Evolutionary conservation across 768 basidiomycete genomes (phyloP).

Genomic region (Tulasnella sp.): DNA sequence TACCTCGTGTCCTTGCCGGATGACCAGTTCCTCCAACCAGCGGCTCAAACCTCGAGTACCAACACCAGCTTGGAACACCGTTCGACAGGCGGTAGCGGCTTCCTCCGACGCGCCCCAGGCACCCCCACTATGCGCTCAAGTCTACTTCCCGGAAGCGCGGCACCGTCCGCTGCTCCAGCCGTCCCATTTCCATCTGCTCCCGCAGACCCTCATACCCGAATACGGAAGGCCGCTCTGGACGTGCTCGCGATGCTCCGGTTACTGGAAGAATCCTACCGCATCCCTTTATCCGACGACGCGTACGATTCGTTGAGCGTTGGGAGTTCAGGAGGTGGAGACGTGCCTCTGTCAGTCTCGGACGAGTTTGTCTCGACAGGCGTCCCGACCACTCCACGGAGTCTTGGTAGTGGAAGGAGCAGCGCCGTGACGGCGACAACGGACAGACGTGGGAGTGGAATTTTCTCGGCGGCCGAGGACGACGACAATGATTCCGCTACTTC

Average conservation of each 20-base stretch:
- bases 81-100: background rate
- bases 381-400: constrained; percentile 15
- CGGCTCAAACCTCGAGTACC: background rate
- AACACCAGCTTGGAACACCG: background rate
- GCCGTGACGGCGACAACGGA: background rate
- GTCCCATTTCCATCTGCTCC: constrained; percentile 37
- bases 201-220: constrained; percentile 60
- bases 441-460: constrained; percentile 10
- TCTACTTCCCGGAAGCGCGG: background rate
- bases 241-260: constrained; percentile 74
- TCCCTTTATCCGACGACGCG: constrained; percentile 76
- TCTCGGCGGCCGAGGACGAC: constrained; percentile 25
- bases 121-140: background rate
- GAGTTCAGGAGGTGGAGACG: constrained; percentile 20
- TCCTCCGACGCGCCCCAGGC: background rate
- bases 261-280: constrained; percentile 71
- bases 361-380: constrained; percentile 16
- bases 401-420: constrained; percentile 19
- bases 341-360: constrained; percentile 15
- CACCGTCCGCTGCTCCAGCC: constrained; percentile 17
- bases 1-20: constrained; percentile 80
- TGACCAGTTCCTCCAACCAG: constrained; percentile 41
- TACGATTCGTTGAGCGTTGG: constrained; percentile 65
- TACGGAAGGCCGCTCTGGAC: constrained; percentile 77
- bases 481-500: constrained; percentile 26